Conservation (phyloP, 768 basidiomycete species). For the Leucosporidium yakuticum region DNA sequence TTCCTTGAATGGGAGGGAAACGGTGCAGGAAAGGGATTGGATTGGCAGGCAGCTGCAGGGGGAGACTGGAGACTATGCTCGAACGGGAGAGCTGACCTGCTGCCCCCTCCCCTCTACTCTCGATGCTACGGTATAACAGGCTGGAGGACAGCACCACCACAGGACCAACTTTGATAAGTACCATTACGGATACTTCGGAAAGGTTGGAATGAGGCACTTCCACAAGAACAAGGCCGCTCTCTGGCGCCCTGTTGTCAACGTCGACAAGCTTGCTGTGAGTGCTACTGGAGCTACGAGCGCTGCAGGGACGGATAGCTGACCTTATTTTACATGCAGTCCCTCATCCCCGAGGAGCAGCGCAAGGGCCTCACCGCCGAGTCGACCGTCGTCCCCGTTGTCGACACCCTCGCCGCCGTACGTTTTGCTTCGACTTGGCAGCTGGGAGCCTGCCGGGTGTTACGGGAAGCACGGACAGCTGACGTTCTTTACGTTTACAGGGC, state of each 20-base stretch:
- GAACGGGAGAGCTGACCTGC: background rate
- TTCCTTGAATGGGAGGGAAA: background rate
- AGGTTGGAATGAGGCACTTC: constrained; percentile 92
- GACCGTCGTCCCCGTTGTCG: constrained; percentile 88
- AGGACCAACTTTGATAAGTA: constrained; percentile 41
- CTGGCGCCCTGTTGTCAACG: constrained; percentile 96
- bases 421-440: background rate
- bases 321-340: constrained; percentile 54
- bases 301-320: background rate
- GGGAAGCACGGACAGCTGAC: background rate
- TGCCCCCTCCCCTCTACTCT: too few relatives aligned
- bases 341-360: constrained; percentile 81
- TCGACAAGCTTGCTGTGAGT: constrained; percentile 68
- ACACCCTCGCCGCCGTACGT: constrained; percentile 53
- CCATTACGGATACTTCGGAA: constrained; percentile 21
- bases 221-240: constrained; percentile 83
- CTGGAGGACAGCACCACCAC: constrained; percentile 99
- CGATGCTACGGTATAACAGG: constrained; percentile 39
- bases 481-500: constrained; percentile 54
- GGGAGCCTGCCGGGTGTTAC: too few relatives aligned
- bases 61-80: background rate
- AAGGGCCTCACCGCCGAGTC: constrained; percentile 64
- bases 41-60: background rate
- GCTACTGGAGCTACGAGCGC: too few relatives aligned
- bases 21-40: background rate